Evolutionary conservation across 257 asterid species (phyloP).

Genomic region (Ophiorrhiza pumila): DNA sequence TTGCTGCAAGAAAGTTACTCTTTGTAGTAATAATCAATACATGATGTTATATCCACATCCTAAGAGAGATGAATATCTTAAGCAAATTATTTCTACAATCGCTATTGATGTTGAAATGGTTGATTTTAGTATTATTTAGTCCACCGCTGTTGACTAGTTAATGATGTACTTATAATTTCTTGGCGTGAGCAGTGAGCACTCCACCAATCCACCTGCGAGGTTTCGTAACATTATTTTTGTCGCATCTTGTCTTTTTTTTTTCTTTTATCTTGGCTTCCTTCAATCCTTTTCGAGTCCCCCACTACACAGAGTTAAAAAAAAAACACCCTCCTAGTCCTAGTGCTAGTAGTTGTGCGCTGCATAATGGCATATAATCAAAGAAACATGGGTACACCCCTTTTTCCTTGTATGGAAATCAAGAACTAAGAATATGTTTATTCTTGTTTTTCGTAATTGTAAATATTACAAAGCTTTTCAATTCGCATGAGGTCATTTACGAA

Average conservation of each 20-base stretch:
- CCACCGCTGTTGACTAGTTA: not conserved
- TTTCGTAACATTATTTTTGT: not conserved
- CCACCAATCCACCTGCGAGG: not conserved
- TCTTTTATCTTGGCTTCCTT: not conserved
- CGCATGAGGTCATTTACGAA: too few relatives aligned
- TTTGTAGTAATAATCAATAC: not conserved
- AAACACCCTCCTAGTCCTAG: too few relatives aligned
- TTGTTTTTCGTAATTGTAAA: too few relatives aligned
- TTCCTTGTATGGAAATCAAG: too few relatives aligned
- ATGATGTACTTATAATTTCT: not conserved
- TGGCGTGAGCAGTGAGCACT: not conserved
- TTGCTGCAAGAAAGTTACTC: not conserved
- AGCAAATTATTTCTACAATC: not conserved
- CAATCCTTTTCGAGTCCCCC: not conserved
- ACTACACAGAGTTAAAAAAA: too few relatives aligned
- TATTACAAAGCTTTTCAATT: too few relatives aligned
- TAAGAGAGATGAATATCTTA: not conserved
- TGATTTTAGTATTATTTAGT: not conserved
- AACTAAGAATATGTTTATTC: too few relatives aligned
- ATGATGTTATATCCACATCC: not conserved
- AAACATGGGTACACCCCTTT: too few relatives aligned
- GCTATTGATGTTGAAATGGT: not conserved
- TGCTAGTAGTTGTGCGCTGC: too few relatives aligned
- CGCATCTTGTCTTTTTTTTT: too few relatives aligned
- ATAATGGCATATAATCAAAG: too few relatives aligned